A percentile compares a stretch with the other conserved stretches of the same genome.
These are phyloP conservation scores for Lycium ferocissimum DNA, from an alignment of 257 asterid species.

Conservation along the genomic window DNA sequence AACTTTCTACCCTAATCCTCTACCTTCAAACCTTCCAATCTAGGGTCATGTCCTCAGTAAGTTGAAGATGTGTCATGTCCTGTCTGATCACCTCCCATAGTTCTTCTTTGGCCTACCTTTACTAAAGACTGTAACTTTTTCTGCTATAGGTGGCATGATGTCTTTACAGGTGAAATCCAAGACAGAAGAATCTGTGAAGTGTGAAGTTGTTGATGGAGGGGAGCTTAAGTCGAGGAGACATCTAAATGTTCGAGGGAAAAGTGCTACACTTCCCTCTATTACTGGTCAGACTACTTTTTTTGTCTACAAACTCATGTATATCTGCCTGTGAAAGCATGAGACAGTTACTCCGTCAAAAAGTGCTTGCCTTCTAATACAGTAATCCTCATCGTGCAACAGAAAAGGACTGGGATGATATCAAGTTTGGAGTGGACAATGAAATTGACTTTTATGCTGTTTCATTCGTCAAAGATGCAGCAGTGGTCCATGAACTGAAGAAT, in stretches of 20 bases:
- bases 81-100: too few relatives aligned
- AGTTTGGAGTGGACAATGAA: constrained; percentile 93
- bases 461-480: constrained; percentile 97
- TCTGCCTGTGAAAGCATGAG: constrained; percentile 1
- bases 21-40: too few relatives aligned
- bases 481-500: constrained; percentile 92
- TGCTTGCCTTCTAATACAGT: constrained; percentile 33
- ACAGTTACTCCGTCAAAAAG: not conserved
- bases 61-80: too few relatives aligned
- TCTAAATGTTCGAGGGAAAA: constrained; percentile 95
- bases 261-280: constrained; percentile 95
- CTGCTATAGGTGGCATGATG: constrained; percentile 92
- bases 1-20: too few relatives aligned
- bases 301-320: not conserved
- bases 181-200: constrained; percentile 79
- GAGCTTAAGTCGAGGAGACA: constrained; percentile 97
- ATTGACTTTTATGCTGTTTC: constrained; percentile 97
- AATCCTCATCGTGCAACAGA: constrained; percentile 59
- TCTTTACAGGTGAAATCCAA: constrained; percentile 79
- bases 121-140: not conserved
- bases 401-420: constrained; percentile 97
- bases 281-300: constrained; percentile 64
- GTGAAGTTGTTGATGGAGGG: constrained; percentile 97
- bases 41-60: too few relatives aligned
- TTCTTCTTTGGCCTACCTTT: too few relatives aligned